A percentile compares a stretch with the other conserved stretches of the same genome.
Conservation (phyloP, 208 protist genomes). For the Crithidia acanthocephali region DNA sequence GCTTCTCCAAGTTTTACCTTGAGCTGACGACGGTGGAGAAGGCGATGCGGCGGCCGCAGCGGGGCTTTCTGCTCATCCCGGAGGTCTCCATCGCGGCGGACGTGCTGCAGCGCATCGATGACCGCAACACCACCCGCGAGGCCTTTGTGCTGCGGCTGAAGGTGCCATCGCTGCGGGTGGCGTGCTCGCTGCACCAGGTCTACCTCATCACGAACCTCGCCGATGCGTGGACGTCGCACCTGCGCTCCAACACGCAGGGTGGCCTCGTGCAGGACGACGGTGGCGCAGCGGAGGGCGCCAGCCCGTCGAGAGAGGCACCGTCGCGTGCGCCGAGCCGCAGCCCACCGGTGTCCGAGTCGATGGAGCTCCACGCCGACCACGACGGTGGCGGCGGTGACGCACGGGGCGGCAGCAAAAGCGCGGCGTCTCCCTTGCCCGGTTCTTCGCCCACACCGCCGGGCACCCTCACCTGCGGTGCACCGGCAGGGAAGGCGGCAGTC, state of each 20-base stretch:
- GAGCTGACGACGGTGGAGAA: constrained; percentile 73
- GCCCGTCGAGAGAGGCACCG: neutral
- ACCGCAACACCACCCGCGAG: constrained; percentile 49
- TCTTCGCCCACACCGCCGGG: neutral
- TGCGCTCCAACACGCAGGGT: constrained; percentile 2
- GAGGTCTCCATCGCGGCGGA: constrained; percentile 72
- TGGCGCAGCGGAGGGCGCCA: neutral
- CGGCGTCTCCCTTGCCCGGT: neutral
- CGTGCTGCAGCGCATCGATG: constrained; percentile 80
- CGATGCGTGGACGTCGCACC: constrained; percentile 68
- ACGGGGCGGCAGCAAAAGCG: neutral
- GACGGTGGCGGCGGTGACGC: neutral
- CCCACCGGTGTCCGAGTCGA: constrained; percentile 6
- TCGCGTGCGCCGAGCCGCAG: neutral
- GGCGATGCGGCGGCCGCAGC: constrained; percentile 56
- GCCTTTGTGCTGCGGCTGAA: constrained; percentile 73
- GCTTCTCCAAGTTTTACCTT: constrained; percentile 76
- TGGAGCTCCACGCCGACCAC: neutral
- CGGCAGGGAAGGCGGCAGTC: neutral
- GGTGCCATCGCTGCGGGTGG: constrained; percentile 65
- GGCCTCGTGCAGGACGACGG: neutral
- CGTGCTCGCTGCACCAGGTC: constrained; percentile 73
- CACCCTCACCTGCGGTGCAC: neutral
- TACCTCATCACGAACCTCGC: constrained; percentile 76
- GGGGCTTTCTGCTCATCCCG: constrained; percentile 74